Base-by-base conservation (phyloP, 345 rosid genomes). In the Boechera retrofracta region DNA sequence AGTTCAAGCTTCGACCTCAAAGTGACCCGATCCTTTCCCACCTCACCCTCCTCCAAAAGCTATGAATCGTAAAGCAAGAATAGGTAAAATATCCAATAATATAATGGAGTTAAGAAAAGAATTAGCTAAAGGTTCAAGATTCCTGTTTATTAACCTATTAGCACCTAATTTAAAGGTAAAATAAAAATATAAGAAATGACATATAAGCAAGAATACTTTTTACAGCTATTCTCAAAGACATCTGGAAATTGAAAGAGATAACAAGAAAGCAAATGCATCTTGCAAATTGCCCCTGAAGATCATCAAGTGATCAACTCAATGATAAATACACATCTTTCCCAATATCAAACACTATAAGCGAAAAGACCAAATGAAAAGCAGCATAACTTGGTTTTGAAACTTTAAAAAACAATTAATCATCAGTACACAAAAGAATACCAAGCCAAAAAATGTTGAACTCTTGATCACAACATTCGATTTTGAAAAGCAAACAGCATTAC, bases 1-100 rank as follows among this genome's bases (percentile, higher is more conserved):
- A 95, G 96, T 85, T 95, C 99, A 84, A 95, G 99, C 87, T 95
- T 95, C 77, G 96, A 85, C 86, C 96, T 89, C 83, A 93, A 79
- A 26, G 94, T 82, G 77, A 87, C 85, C 49, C 87, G 91, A 80
- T 89, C 96, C 82, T 85, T 95, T 74, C 99, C 98, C 79, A 91
- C 98, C 81, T 91, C 94, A 72, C 92, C 92, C 82, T 95, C 98
- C 79, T 93, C 97, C 88, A 95, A 78, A 75, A 95, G 80, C 99
- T 95, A 79, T 55, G 60, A 81, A 45, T 35, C 67, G 38, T 61
- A 68, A 72, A 71, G 67, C 18, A 66, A 66, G 76, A 53, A 44
- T 35, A 29, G 1, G 63, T 64, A 53, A 61, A 73, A 28, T 2
- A 42, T 10, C 29, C n/a, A 73, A 73, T 33, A 28, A 39, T 35